These are phyloP conservation scores for Chytriomyces confervae DNA, from an alignment of 192 early-diverging fungal species.

Conservation along the genomic window DNA sequence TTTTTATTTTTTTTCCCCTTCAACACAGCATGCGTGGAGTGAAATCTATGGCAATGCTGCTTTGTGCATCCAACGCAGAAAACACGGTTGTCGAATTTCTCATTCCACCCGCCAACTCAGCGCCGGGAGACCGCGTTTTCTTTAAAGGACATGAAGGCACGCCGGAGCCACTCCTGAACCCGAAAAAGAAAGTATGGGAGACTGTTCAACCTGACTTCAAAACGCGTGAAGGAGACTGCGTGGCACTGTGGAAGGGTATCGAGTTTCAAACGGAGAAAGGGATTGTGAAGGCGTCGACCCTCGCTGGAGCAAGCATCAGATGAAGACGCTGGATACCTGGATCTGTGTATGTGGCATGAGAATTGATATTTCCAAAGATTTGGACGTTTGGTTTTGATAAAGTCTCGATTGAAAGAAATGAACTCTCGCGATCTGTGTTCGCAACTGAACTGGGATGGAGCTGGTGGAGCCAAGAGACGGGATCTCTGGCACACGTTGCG, in stretches of 20 bases:
- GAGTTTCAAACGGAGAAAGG: conserved; percentile 53
- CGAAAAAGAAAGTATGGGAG: conserved; percentile 98
- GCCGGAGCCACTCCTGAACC: conserved; percentile 89
- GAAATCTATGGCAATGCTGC: conserved; percentile 94
- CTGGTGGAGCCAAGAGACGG: too few species aligned
- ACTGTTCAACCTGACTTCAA: conserved; percentile 87
- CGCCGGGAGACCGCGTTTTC: conserved; percentile 89
- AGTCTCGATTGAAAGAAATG: too few species aligned
- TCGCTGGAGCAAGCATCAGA: conserved; percentile 52
- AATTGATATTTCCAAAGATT: too few species aligned
- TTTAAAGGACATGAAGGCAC: conserved; percentile 87
- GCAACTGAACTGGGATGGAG: too few species aligned
- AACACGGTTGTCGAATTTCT: conserved; percentile 89
- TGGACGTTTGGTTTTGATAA: too few species aligned
- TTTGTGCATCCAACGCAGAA: conserved; percentile 83
- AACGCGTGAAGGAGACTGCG: conserved; percentile 50
- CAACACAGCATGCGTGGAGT: conserved; percentile 79
- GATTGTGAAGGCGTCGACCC: conserved; percentile 47
- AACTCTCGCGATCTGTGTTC: too few species aligned
- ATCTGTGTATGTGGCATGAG: too few species aligned
- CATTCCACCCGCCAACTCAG: conserved; percentile 78
- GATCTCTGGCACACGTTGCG: too few species aligned
- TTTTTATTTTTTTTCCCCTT: neutral
- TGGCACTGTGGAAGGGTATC: conserved; percentile 57
- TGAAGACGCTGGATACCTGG: conserved; percentile 15